These are phyloP conservation scores for Globisporangium recalcitrans DNA, from an alignment of 352 stramenopile species.

Conservation along the genomic window DNA sequence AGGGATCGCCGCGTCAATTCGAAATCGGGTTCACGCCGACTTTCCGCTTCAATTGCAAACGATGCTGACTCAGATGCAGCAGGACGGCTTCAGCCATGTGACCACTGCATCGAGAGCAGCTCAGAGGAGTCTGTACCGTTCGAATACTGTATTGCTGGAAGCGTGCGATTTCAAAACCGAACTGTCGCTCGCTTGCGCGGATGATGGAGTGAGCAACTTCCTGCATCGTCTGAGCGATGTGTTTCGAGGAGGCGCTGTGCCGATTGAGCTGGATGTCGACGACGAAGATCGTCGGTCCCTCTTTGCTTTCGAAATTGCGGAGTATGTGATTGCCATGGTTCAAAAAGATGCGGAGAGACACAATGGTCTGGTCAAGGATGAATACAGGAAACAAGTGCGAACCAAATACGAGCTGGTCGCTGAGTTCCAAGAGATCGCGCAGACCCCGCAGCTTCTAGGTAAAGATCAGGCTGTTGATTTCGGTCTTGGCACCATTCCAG, in stretches of 20 bases:
- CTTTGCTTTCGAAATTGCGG: conserved; percentile 26
- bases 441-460: conserved; percentile 39
- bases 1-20: conserved; percentile 34
- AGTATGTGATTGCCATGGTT: conserved; percentile 39
- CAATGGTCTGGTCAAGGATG: conserved; percentile 35
- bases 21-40: conserved; percentile 37
- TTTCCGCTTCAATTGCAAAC: conserved; percentile 33
- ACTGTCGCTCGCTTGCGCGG: conserved; percentile 26
- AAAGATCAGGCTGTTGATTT: conserved; percentile 32
- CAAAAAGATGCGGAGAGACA: conserved; percentile 31
- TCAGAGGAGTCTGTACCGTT: not conserved
- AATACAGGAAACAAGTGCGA: conserved; percentile 50
- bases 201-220: conserved; percentile 56
- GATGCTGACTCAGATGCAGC: conserved; percentile 24
- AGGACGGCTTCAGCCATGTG: not conserved
- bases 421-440: conserved; percentile 53
- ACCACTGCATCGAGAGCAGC: not conserved
- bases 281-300: conserved; percentile 19
- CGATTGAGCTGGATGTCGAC: conserved; percentile 23
- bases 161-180: conserved; percentile 43
- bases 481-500: conserved; percentile 31
- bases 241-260: conserved; percentile 44
- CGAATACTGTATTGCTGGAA: conserved; percentile 48
- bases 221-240: conserved; percentile 53
- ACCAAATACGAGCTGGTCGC: conserved; percentile 53